These are phyloP conservation scores for Pseudogymnoascus destructans DNA, from an alignment of 2,329 filamentous ascomycete species.

Conservation along the genomic window DNA sequence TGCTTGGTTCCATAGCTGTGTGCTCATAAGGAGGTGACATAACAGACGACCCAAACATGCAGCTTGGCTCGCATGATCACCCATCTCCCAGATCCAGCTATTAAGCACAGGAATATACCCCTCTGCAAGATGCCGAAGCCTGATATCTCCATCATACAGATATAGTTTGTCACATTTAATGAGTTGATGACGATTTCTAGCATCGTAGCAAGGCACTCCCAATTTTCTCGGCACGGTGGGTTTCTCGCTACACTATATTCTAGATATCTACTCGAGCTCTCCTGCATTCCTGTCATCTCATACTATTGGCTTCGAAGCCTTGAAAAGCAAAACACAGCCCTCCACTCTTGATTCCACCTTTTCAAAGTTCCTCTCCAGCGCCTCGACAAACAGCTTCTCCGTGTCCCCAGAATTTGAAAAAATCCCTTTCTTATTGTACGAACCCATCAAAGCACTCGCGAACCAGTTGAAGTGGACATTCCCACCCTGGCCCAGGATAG, in stretches of 20 bases:
- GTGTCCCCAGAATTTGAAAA: slow-evolving; percentile 31
- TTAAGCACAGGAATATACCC: slow-evolving; percentile 16
- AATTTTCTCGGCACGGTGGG: no score
- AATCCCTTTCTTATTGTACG: slow-evolving; percentile 28
- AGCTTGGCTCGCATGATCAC: slow-evolving; percentile 5
- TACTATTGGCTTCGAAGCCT: slow-evolving; percentile 22
- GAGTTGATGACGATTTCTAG: neutral
- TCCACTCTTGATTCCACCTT: slow-evolving; percentile 30
- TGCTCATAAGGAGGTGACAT: neutral
- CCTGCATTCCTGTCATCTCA: neutral
- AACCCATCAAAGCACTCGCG: slow-evolving; percentile 21
- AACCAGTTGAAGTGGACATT: slow-evolving; percentile 20
- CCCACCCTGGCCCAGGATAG: slow-evolving; percentile 26
- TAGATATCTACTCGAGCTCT: neutral
- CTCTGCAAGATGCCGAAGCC: slow-evolving; percentile 20
- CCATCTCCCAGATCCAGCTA: slow-evolving; percentile 17
- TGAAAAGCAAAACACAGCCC: slow-evolving; percentile 30
- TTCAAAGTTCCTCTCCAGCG: slow-evolving; percentile 27
- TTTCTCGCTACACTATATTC: neutral
- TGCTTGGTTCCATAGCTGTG: slow-evolving; percentile 12
- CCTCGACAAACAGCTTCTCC: slow-evolving; percentile 25
- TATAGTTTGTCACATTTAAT: neutral
- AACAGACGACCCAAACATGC: slow-evolving; percentile 10
- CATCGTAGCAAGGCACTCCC: neutral
- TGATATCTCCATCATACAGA: slow-evolving; percentile 23